Evolutionary conservation across 2,329 filamentous ascomycete genomes (phyloP), one percentile per base, ranked within the genome.

Genomic region (Sarocladium brachiariae): DNA sequence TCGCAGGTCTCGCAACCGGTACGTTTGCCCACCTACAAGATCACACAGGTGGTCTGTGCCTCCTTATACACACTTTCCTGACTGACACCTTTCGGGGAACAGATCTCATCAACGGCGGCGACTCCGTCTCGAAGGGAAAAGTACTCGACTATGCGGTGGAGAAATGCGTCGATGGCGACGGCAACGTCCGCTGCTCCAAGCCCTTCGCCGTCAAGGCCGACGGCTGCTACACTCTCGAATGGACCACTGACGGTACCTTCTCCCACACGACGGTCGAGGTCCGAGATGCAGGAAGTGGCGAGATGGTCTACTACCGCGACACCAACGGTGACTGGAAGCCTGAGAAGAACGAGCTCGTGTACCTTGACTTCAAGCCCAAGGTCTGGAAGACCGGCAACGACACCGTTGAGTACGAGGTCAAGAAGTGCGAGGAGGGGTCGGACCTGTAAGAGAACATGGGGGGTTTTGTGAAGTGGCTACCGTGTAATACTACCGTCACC

Each of bases 331-430:
- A 72, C 31, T 74, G 71, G 71, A 69, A 58, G 2, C 65, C 70
- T 0, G 65, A 71, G 55, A 73, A 73, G 64, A 61, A 61, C 9
- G 70, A 73, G 63, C 59, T 72, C 18, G 69, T 73, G 3, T 72
- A 72, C 27, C 52, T 74, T 34, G 71, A 73, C 53, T 74, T 73
- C 55, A 72, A 70, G 55, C 70, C 71, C 14, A 74, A 73, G 64
- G 54, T 74, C 2, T 66, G 65, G 50, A 65, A 63, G 37, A 68
- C 66, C 2, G 70, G 70, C 2, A 73, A 73, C 39, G 61, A 69
- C 53, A 73, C 70, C 2, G 70, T 74, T 7, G 63, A 69, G 43
- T 74, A 72, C 51, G 61, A 63, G 52, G 69, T 73, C 11, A 58
- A 45, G 38, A 51, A 51, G 35, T 49, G 51, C 51, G 50, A 50